Percentiles rank a stretch among this genome's conserved stretches.
Conservation (phyloP, 345 rosid species). For the Syzygium oleosum region DNA sequence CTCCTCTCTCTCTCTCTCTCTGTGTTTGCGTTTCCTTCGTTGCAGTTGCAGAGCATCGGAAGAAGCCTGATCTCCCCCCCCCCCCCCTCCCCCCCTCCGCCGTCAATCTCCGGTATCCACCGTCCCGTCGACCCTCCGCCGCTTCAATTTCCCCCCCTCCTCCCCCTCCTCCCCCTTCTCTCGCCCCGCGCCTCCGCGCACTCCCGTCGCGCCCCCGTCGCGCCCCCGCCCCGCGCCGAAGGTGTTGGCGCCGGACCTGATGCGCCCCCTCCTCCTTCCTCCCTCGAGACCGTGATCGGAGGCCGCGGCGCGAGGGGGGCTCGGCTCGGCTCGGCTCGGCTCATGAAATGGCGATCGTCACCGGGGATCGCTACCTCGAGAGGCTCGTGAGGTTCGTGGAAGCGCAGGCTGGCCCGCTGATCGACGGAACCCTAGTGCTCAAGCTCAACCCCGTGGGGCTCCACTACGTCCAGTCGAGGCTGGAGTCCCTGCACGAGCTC, state of each 20-base stretch:
- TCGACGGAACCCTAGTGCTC: conserved; percentile 60
- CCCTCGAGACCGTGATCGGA: neutral
- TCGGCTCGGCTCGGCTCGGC: no score
- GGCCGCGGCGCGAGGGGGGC: neutral
- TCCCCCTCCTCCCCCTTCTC: neutral
- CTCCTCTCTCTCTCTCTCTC: neutral
- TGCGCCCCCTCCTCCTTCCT: neutral
- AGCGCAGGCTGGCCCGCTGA: conserved; percentile 54
- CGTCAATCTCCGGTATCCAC: neutral
- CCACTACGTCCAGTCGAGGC: conserved; percentile 87
- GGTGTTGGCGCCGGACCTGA: neutral
- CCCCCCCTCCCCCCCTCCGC: neutral
- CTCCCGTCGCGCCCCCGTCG: neutral
- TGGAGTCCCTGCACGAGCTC: conserved; percentile 81
- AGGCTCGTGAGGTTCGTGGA: conserved; percentile 74
- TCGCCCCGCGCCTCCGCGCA: neutral
- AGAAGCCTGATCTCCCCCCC: neutral
- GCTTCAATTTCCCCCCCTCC: neutral
- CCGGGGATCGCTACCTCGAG: conserved; percentile 92
- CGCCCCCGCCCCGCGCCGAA: neutral
- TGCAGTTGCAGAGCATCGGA: neutral
- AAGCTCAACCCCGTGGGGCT: conserved; percentile 95
- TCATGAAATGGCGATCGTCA: conserved; percentile 65
- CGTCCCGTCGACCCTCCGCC: conserved; percentile 11
- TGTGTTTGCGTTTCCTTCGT: neutral